A percentile compares a stretch with the other conserved stretches of the same genome.
These are phyloP conservation scores for Tetrapisispora iriomotensis DNA, from an alignment of 805 yeast species.

Conservation along the genomic window DNA sequence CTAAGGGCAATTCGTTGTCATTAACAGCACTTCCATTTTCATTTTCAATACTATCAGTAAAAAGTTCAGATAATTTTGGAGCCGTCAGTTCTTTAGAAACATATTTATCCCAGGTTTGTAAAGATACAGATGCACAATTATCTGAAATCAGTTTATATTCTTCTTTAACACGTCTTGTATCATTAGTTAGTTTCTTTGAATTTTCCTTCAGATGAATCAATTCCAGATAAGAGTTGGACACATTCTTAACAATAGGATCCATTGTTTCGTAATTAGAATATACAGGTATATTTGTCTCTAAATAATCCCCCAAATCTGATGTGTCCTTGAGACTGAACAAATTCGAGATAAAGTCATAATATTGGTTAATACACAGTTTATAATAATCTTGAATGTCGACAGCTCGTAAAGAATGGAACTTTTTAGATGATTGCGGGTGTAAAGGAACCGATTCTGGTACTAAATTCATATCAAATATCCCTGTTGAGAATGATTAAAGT, in stretches of 20 bases:
- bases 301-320: background rate
- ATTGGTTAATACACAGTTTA: background rate
- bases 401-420: background rate
- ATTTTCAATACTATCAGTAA: background rate
- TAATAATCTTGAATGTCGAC: background rate
- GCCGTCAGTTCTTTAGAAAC: constrained; percentile 7
- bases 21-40: background rate
- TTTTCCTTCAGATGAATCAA: constrained; percentile 3
- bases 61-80: constrained; percentile 11
- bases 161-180: constrained; percentile 8
- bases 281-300: background rate
- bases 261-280: background rate
- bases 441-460: constrained; percentile 3
- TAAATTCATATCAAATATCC: background rate
- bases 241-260: background rate
- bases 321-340: background rate
- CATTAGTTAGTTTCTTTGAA: constrained; percentile 2
- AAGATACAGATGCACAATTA: constrained; percentile 9
- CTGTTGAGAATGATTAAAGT: too few species aligned
- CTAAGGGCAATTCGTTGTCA: background rate
- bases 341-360: background rate
- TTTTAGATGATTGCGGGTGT: background rate
- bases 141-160: constrained; percentile 10
- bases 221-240: background rate
- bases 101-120: constrained; percentile 19